Evolutionary conservation across 192 early-diverging fungal genomes (phyloP), one percentile per base, ranked within the genome.

Genomic region (Coemansia sp.): DNA sequence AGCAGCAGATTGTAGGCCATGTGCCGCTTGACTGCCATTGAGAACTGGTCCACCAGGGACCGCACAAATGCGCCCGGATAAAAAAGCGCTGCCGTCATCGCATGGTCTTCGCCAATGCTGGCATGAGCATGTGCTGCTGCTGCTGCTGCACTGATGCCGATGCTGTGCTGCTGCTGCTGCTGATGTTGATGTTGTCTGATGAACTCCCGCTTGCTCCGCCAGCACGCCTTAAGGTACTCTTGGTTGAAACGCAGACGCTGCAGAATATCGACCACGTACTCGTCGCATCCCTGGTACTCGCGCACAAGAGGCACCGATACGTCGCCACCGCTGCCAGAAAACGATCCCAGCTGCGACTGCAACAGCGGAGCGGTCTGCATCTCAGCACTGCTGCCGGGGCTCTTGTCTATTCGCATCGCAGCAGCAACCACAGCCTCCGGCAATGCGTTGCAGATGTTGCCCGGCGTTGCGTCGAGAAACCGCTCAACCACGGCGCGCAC

Each of bases 1-100:
- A 88, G 67, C 66, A 86, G 49, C 56, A 88, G 66, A 59, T 87
- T 87, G 22, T 85, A 83, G 32, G 85, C 87, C 67, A 88, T 84
- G n/a, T 85, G 77, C 11, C 77, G 78, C 52, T 78, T 74, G 2
- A 86, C 63, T 22, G 76, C 74, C 16, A 70, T 41, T 7, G 63
- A 41, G n/a, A 88, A 69, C 64, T 84, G 82, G 32, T 64, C 61
- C 42, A 86, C 67, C 5, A 88, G 72, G 26, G 80, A 78, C 6
- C 67, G 62, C 40, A 88, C 49, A 59, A 88, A 88, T 4, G 74
- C 67, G 21, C 87, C 87, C n/a, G 86, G 86, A 47, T 84, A 88
- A 12, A 78, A 70, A 4, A 7, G 26, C 26, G 26, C 26, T 3
- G 26, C 41, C 0, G 59, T 54, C 67, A 73, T 54, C 19, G 12